Evolutionary conservation across 2,329 filamentous ascomycete genomes (phyloP), one percentile per base, ranked within the genome.

Genomic region (Keithomyces neogunnii): DNA sequence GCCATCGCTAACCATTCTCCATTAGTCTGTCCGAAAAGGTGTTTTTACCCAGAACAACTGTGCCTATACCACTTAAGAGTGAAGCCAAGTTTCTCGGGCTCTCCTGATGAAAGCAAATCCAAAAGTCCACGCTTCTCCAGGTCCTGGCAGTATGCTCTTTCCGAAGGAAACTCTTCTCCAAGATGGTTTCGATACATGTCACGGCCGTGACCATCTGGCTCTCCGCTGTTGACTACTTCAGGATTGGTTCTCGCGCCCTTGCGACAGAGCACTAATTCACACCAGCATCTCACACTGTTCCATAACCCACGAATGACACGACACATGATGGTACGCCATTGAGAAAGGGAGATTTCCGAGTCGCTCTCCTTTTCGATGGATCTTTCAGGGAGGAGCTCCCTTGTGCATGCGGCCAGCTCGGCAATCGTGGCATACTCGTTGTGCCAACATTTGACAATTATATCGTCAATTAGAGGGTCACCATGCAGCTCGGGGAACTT

Each of bases 391-490:
- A 45, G 43, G 3, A 45, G 43, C 43, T 30, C 13, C 31, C 31
- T 33, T 26, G 28, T 45, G 43, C 31, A 19, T 45, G 43, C 43
- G n/a, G 43, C 43, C 29, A 45, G 19, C 31, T 45, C 43, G 3
- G 43, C 43, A 45, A 45, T 33, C 29, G 43, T 45, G 43, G 28
- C 26, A 45, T 45, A 31, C 28, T 45, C 31, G 31, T 45, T 19
- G 43, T 45, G 43, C 43, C 43, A 45, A 33, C 43, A 45, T 45
- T 45, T 45, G 19, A 31, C 43, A 33, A 45, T 45, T n/a, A 45
- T 33, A 33, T 45, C 43, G 31, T 45, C 43, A 32, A 45, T 30
- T 33, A 45, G 43, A 31, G 29, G 43, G 43, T 45, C 43, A 33
- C 43, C 43, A 45, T 30, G 13, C n/a, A 45, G 43, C 31, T 45